Evolutionary conservation across 2,329 filamentous ascomycete genomes (phyloP).

Genomic region (Neonectria coccinea): DNA sequence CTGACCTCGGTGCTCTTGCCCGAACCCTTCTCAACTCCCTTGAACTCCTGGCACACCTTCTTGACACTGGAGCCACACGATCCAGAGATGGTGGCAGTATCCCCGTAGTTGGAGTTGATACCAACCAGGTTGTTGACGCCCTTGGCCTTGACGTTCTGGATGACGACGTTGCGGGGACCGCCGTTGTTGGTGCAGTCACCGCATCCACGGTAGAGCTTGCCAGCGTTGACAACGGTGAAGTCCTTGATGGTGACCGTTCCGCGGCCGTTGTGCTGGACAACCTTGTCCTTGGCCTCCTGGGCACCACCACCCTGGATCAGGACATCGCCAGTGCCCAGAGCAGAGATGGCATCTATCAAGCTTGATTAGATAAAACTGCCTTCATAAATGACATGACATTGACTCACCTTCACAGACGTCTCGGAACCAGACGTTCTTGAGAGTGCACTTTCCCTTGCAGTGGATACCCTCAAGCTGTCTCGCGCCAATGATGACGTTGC

Average conservation of each 20-base stretch:
- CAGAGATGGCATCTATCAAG: constrained; percentile 21
- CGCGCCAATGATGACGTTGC: constrained; percentile 35
- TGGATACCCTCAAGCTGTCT: constrained; percentile 43
- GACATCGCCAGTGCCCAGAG: constrained; percentile 13
- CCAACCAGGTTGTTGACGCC: constrained; percentile 40
- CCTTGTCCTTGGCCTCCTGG: constrained; percentile 41
- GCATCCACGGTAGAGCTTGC: constrained; percentile 43
- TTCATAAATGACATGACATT: neutral
- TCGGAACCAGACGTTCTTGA: constrained; percentile 53
- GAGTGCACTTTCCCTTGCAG: constrained; percentile 45
- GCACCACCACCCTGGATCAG: constrained; percentile 37
- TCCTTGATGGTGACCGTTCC: constrained; percentile 42
- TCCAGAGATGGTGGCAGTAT: constrained; percentile 34
- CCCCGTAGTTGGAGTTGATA: constrained; percentile 44
- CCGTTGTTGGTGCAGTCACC: constrained; percentile 44
- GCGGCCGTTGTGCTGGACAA: constrained; percentile 41
- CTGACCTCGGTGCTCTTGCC: constrained; percentile 14
- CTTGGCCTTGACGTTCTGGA: constrained; percentile 37
- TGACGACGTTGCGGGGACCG: constrained; percentile 37
- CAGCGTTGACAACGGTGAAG: constrained; percentile 40
- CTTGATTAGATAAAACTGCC: neutral
- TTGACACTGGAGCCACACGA: constrained; percentile 39
- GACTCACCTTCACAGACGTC: constrained; percentile 50
- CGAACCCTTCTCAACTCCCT: constrained; percentile 29
- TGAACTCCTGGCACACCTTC: constrained; percentile 41